Base-by-base conservation (phyloP, 2,329 filamentous ascomycete genomes). In the Mollisia scopiformis region DNA sequence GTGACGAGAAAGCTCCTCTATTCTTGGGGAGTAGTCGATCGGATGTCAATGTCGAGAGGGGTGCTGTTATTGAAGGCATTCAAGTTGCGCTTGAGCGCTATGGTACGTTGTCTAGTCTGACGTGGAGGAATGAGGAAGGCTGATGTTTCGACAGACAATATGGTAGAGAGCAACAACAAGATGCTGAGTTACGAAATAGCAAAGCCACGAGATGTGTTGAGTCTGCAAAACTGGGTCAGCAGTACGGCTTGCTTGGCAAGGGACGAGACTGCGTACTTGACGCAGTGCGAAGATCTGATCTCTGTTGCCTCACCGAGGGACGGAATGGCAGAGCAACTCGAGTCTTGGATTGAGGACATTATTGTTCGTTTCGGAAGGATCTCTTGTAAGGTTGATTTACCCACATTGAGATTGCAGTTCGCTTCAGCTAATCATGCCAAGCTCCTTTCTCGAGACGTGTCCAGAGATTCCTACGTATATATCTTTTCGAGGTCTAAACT, bases 1-100 rank as follows among this genome's bases (percentile, higher is more conserved):
- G 56, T 37, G 53, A 70, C 6, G 68, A 75, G 54, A 13, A n/a
- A 5, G 53, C 25, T 47, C 39, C 19, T 10, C 25, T 69, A 14
- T 68, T 63, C 35, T 59, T 69, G 23, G 67, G 64, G 19, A 59
- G 46, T 27, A 64, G 59, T 19, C 62, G 69, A 6, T 49, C 41
- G 4, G 71, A 73, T 43, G 13, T 4, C 5, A 43, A 43, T 23
- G 7, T 4, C n/a, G 39, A 43, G 39, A 21, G 39, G 14, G 25
- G 13, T 11, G 10, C 35, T 16, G 30, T 33, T 33, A n/a, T n/a
- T n/a, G n/a, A n/a, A n/a, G n/a, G n/a, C n/a, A n/a, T n/a, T n/a
- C n/a, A n/a, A n/a, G n/a, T n/a, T n/a, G n/a, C n/a, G n/a, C n/a
- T n/a, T n/a, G n/a, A n/a, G n/a, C n/a, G n/a, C n/a, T n/a, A n/a